Base-by-base conservation (phyloP, 352 stramenopile genomes). In the Pythium myriotylum region DNA sequence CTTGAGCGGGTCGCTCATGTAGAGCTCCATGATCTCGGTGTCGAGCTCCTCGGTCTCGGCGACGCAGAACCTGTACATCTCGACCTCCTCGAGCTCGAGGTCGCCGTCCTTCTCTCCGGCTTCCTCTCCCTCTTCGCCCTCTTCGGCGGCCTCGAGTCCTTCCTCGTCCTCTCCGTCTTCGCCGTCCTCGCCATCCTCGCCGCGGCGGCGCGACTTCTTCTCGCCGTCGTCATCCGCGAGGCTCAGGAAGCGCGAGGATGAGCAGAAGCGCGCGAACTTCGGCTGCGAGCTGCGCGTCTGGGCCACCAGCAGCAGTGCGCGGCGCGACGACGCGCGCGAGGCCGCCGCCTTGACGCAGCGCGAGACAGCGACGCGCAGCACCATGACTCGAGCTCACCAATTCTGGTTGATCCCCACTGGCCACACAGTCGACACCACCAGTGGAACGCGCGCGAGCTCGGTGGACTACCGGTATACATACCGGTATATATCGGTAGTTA, bases 1-100 rank as follows among this genome's bases (percentile, higher is more conserved):
- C 40, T 84, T 77, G 51, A 96, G 55, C 19, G 91, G 88, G 73
- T 97, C 84, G 56, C 92, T 78, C 73, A 98, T 84, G 62, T 83
- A 88, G 37, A 95, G 61, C 52, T 87, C 72, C 76, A 91, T 91
- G 51, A 94, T 76, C 62, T 88, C 59, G 40, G 84, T 70, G 60
- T 92, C 81, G 45, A 89, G 65, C 54, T 89, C 72, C 41, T 93
- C 86, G 54, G 84, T 79, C 57, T 91, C 78, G 39, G 77, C 69
- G 6, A 91, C 70, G 47, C 84, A 86, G 45, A 84, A 86, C 26
- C 75, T 73, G 72, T 92, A 92, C 16, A 92, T 78, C 51, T 92
- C 84, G 6, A 86, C 70, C 42, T 89, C 81, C 32, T 89, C 81
- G 10, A 81, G 73, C 42, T 88, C 78, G 41, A 91, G 69, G 54